Conservation (phyloP, 768 basidiomycete species). For the Lyophyllum semitale region DNA sequence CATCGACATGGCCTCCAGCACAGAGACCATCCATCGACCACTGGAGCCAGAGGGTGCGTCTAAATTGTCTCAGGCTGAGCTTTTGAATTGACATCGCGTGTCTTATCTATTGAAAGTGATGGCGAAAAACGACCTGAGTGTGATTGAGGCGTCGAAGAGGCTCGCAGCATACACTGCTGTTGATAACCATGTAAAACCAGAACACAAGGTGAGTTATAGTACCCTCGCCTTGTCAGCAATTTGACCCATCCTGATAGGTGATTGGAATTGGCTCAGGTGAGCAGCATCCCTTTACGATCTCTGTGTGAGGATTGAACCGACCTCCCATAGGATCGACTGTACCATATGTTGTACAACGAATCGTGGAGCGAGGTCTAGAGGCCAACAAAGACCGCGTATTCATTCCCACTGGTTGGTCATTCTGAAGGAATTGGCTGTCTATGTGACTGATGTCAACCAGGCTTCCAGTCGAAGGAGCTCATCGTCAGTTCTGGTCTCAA, state of each 20-base stretch:
- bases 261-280: constrained; percentile 88
- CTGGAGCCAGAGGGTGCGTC: not conserved
- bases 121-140: constrained; percentile 27
- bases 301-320: constrained; percentile 6
- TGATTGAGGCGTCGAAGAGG: constrained; percentile 81
- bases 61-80: not conserved
- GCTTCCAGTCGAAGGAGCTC: constrained; percentile 95
- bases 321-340: constrained; percentile 78
- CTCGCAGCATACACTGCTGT: constrained; percentile 95
- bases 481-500: constrained; percentile 78
- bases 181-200: constrained; percentile 79
- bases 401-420: constrained; percentile 75
- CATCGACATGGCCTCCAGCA: not conserved
- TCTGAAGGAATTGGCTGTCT: not conserved
- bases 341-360: constrained; percentile 94
- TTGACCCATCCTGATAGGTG: constrained; percentile 44
- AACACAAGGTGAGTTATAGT: constrained; percentile 68
- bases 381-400: constrained; percentile 83
- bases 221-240: not conserved
- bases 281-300: constrained; percentile 5
- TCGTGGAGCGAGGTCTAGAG: constrained; percentile 77
- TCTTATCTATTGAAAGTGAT: not conserved
- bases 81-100: not conserved
- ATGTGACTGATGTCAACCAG: constrained; percentile 30
- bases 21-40: not conserved